Percentiles rank a stretch among this genome's conserved stretches.
Conservation (phyloP, 768 basidiomycete genomes). For the Agaricus sinodeliciosus region DNA sequence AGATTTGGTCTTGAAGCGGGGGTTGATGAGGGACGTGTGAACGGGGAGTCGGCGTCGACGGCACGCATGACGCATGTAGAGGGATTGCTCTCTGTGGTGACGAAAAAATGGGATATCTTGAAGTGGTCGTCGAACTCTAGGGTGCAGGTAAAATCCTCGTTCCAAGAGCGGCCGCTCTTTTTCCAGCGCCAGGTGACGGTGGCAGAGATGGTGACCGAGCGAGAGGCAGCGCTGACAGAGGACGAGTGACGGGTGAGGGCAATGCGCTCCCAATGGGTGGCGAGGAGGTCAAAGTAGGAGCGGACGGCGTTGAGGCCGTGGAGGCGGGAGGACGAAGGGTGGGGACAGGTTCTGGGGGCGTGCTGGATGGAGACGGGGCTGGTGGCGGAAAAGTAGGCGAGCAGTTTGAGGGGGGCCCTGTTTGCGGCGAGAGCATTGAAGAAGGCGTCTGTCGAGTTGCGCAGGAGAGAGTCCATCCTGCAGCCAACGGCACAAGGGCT, state of each 20-base stretch:
- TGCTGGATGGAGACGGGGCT: constrained; percentile 35
- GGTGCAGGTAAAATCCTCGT: constrained; percentile 39
- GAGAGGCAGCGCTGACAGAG: constrained; percentile 18
- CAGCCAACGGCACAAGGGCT: not conserved
- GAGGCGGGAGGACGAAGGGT: constrained; percentile 28
- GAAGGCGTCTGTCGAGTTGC: constrained; percentile 26
- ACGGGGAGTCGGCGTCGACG: constrained; percentile 20
- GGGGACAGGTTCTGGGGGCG: constrained; percentile 26
- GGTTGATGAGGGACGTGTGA: not conserved
- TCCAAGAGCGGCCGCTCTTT: constrained; percentile 34
- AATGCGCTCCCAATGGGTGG: constrained; percentile 37
- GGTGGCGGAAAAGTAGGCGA: constrained; percentile 33
- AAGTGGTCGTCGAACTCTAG: constrained; percentile 36
- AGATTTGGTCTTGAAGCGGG: not conserved
- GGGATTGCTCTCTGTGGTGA: constrained; percentile 31
- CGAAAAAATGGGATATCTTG: constrained; percentile 34
- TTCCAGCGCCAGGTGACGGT: constrained; percentile 42
- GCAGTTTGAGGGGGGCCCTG: constrained; percentile 24
- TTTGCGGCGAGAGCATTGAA: constrained; percentile 31
- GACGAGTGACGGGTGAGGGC: constrained; percentile 18
- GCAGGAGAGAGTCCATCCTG: constrained; percentile 12
- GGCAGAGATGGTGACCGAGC: constrained; percentile 27
- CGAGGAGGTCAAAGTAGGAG: constrained; percentile 43
- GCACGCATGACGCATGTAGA: constrained; percentile 43
- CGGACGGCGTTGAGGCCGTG: constrained; percentile 38